Evolutionary conservation across 164 flowering plant genomes (phyloP), one percentile per base, ranked within the genome.

Genomic region (Annona cherimola): DNA sequence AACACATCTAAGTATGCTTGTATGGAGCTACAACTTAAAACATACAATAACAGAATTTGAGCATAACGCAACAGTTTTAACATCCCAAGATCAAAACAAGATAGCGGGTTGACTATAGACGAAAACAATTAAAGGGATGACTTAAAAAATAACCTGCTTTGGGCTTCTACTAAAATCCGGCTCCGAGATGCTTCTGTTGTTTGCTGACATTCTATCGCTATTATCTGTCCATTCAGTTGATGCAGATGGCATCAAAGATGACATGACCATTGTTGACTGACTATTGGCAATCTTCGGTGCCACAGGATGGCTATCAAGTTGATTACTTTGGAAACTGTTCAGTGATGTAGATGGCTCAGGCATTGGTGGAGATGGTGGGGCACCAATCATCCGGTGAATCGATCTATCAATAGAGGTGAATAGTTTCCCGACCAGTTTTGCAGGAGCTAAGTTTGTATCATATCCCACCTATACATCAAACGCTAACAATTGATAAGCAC

Each of bases 311-410:
- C 72, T 71, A 80, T 82, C 73, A 59, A 78, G 74, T 64, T 85
- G 97, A 80, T 57, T 79, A 70, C 73, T 79, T 70, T 83, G 88
- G 45, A 68, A 35, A 76, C 61, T 80, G 65, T 77, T 81, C 16
- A 76, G 86, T 26, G 86, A 69, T 68, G 80, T 55, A 66, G 90
- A 70, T 54, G 87, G 87, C n/a, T 55, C 85, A 61, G 99, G 87
- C 57, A 50, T 7, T 2, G 57, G 57, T 7, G 57, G 57, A 11
- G 50, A 8, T 60, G 96, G 94, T n/a, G 86, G 78, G 9, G 89
- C 90, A 14, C 99, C 99, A 74, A 96, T 92, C 79, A 93, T 94
- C 67, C 93, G 91, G 74, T 89, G 90, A 43, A 96, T 89, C 20
- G 98, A 89, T 73, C 84, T 87, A 80, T 95, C 99, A 78, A 95